phyloP scores from a whole-genome alignment of 495 filamentous ascomycete species.

The Achaetomiella virescens region DNA sequence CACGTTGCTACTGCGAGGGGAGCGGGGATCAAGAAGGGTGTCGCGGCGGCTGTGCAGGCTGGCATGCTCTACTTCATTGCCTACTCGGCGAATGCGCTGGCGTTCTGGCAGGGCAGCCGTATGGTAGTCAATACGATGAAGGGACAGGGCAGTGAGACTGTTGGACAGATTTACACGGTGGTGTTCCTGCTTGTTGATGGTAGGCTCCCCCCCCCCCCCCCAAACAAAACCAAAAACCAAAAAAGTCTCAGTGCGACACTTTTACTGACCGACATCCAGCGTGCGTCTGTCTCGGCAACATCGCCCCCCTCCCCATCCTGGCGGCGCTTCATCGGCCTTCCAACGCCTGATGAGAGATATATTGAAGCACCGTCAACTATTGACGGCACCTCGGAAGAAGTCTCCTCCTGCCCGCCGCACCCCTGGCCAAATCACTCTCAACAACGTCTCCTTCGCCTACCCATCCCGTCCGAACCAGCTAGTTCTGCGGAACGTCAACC shows the following conservation, averaged over 20 bases:
- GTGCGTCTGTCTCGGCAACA: conserved; percentile 66
- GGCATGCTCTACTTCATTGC: conserved; percentile 66
- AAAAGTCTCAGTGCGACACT: conserved; percentile 76
- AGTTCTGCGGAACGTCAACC: conserved; percentile 70
- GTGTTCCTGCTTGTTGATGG: conserved; percentile 23
- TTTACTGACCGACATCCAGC: conserved; percentile 55
- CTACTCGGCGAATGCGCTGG: conserved; percentile 79
- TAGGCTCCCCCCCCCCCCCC: conserved; percentile 38
- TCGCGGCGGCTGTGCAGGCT: conserved; percentile 54
- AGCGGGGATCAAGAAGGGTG: conserved; percentile 53
- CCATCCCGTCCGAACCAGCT: conserved; percentile 79
- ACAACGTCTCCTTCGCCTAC: conserved; percentile 79
- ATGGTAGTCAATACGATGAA: conserved; percentile 62
- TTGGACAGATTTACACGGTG: conserved; percentile 25
- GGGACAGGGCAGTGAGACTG: conserved; percentile 20
- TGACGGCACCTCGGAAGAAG: conserved; percentile 61
- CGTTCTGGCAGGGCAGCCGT: conserved; percentile 89
- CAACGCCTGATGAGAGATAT: conserved; percentile 76
- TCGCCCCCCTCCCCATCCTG: conserved; percentile 70
- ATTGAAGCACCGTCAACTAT: conserved; percentile 80
- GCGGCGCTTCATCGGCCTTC: conserved; percentile 70
- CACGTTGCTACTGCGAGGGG: conserved; percentile 42
- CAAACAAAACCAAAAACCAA: too few species aligned
- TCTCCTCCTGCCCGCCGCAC: conserved; percentile 59
- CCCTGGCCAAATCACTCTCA: conserved; percentile 67